phyloP scores from a whole-genome alignment of 2,329 filamentous ascomycete species.

The Colletotrichum sp. region DNA sequence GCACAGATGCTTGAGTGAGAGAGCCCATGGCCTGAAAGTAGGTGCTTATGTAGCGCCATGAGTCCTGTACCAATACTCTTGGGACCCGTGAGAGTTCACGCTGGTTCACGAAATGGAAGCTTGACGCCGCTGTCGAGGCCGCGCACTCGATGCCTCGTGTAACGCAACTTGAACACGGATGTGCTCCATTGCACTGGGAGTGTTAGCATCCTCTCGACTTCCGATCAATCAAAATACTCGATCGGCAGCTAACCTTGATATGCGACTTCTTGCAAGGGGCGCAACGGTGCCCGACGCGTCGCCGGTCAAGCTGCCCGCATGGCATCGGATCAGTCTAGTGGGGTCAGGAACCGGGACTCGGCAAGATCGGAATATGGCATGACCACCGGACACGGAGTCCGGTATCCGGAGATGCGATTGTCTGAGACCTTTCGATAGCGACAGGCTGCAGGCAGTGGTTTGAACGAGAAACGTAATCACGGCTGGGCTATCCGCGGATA shows the following conservation, averaged over 20 bases:
- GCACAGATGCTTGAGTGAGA: neutral
- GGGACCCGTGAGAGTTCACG: neutral
- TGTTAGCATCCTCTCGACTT: neutral
- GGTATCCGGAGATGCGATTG: neutral
- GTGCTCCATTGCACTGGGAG: neutral
- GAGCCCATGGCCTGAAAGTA: neutral
- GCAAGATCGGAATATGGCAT: neutral
- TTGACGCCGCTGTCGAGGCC: neutral
- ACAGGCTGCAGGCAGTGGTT: neutral
- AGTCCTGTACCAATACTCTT: neutral
- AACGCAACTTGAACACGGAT: neutral
- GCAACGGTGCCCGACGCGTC: neutral
- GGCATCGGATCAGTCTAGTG: neutral
- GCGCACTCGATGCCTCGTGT: neutral
- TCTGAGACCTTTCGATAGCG: neutral
- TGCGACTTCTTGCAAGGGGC: neutral
- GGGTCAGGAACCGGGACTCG: neutral
- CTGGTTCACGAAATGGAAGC: neutral
- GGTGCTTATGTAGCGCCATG: neutral
- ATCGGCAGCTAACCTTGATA: neutral
- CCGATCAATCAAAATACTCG: neutral
- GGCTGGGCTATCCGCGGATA: neutral
- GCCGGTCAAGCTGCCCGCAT: constrained; percentile 10
- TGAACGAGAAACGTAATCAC: neutral
- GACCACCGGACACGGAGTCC: neutral